Base-by-base conservation (phyloP, 305 asterid genomes). In the Fraxinus floribunda region DNA sequence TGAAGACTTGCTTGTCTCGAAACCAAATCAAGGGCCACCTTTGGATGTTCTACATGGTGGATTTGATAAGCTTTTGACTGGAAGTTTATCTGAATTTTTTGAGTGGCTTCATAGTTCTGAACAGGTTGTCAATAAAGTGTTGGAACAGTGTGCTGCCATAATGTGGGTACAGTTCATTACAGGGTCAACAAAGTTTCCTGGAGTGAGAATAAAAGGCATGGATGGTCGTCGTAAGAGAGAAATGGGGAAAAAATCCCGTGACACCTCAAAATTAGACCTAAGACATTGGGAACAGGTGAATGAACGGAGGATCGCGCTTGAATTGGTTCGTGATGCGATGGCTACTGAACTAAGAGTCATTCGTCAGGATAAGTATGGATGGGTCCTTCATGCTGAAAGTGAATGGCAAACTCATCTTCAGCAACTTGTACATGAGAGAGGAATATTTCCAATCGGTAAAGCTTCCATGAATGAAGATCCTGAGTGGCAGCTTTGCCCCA, bases 351-450 rank as follows among this genome's bases (percentile, higher is more conserved):
- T 97, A 82, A 95, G 99, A 88, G 98, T 95, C 78, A 88, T 97
- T 79, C 98, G 99, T 77, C 99, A 95, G 89, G 99, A 97, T 88
- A 97, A 97, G 87, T 97, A 97, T 87, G 99, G 99, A 78, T 97
- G 98, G 98, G 98, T 97, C 84, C 98, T 97, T 84, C 98, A 97
- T 82, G 99, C 99, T 79, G 99, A 97, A 86, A 94, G 98, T 80
- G 98, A 95, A 89, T 97, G 99, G 99, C 98, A 94, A 81, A 86
- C 93, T 83, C 98, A 95, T 89, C 94, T 97, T 84, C 98, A 93
- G 80, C 97, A 95, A 84, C 98, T 97, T 89, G 93, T 93, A 82
- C 99, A 97, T 44, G 99, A 97, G 88, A 93, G 98, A 32, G 99
- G 99, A 80, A 93, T 95, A 85, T 94, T 94, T 64, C 98, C 98